Conservation (phyloP, 495 filamentous ascomycete species). For the Talaromyces wortmannii region DNA sequence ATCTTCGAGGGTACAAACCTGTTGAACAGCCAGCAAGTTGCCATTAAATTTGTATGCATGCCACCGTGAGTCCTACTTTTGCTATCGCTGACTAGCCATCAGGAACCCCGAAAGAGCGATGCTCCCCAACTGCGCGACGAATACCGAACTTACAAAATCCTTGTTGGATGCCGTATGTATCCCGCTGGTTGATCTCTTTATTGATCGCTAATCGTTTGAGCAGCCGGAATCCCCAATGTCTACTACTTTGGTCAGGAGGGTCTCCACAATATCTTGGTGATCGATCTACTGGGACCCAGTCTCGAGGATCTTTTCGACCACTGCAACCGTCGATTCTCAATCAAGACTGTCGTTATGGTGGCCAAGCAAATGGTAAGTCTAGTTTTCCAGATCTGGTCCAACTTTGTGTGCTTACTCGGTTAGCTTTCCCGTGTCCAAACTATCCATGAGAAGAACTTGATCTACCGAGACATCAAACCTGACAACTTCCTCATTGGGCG, state of each 20-base stretch:
- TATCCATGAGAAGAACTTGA: conserved; percentile 99
- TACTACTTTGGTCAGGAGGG: conserved; percentile 99
- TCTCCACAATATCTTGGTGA: conserved; percentile 98
- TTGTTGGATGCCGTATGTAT: conserved; percentile 97
- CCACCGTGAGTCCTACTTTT: background rate
- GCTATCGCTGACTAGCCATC: conserved; percentile 4
- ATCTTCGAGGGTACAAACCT: conserved; percentile 99
- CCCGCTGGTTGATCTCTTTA: conserved; percentile 1
- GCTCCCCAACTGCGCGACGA: conserved; percentile 97
- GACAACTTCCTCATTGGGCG: conserved; percentile 99
- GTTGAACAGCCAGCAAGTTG: conserved; percentile 97
- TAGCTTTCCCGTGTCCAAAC: conserved; percentile 96
- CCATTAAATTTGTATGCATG: conserved; percentile 93
- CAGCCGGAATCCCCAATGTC: conserved; percentile 98
- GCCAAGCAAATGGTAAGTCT: conserved; percentile 93
- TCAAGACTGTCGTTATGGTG: conserved; percentile 99
- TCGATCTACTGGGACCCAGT: conserved; percentile 93
- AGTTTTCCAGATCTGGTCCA: background rate
- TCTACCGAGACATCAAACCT: conserved; percentile 98
- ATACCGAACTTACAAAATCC: conserved; percentile 98
- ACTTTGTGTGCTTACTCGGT: conserved; percentile 9
- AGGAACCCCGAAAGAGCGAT: conserved; percentile 99
- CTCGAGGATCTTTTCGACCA: conserved; percentile 98
- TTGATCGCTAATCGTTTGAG: conserved; percentile 12
- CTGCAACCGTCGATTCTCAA: conserved; percentile 90